Percentiles rank a stretch among this genome's conserved stretches.
Evolutionary conservation across 176 grass and related monocot species (phyloP).

Genomic region (Cenchrus purpureus): DNA sequence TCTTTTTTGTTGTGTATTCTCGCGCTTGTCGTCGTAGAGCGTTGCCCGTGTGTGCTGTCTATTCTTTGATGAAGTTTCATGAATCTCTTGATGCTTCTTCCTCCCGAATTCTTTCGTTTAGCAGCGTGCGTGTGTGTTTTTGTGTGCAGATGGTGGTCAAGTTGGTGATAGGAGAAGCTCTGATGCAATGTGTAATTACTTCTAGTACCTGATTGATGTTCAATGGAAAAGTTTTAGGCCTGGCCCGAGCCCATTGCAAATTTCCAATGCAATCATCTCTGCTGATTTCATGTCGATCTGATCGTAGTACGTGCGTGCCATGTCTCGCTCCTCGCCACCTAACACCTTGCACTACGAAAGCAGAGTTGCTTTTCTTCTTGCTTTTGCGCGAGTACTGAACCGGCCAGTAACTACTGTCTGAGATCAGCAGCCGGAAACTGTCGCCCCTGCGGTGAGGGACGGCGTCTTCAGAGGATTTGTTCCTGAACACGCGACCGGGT

Average conservation of each 20-base stretch:
- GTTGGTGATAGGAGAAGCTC: slow-evolving; percentile 18
- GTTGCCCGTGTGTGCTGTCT: slow-evolving; percentile 40
- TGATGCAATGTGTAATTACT: slow-evolving; percentile 41
- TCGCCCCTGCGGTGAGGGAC: not conserved
- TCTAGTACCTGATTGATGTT: slow-evolving; percentile 33
- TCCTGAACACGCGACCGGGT: slow-evolving; percentile 10
- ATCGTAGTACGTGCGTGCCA: not conserved
- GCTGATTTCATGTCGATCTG: slow-evolving; percentile 20
- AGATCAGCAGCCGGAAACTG: not conserved
- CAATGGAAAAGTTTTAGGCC: slow-evolving; percentile 10
- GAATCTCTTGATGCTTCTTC: slow-evolving; percentile 39
- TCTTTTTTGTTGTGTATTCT: slow-evolving; percentile 28
- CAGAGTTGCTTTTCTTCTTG: too few relatives aligned
- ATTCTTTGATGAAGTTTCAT: slow-evolving; percentile 48
- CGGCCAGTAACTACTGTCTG: not conserved
- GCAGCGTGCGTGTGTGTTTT: not conserved
- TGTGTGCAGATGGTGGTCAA: slow-evolving; percentile 17
- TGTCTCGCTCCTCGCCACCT: not conserved
- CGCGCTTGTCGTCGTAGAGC: slow-evolving; percentile 21
- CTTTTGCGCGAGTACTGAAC: not conserved
- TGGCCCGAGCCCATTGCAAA: not conserved
- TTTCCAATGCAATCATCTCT: not conserved
- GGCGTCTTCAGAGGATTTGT: not conserved
- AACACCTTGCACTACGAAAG: not conserved
- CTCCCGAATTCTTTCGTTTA: slow-evolving; percentile 30